Evolutionary conservation across 371 early-diverging fungal species (phyloP).

Genomic region (Dinochytrium kinnereticum): DNA sequence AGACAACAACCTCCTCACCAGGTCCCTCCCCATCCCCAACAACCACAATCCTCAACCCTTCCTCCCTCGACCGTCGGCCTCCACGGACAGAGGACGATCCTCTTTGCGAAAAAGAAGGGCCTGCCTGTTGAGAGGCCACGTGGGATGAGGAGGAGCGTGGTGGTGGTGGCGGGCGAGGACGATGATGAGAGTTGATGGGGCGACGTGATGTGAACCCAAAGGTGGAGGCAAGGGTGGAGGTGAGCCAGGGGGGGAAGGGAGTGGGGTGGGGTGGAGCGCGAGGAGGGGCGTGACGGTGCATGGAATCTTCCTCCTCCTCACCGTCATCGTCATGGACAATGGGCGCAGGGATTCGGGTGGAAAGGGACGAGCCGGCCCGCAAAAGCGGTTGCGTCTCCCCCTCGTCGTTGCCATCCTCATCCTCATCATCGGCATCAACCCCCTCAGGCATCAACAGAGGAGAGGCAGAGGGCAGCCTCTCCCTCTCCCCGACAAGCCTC

Average conservation of each 20-base stretch:
- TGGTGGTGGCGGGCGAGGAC: neutral
- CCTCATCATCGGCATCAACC: neutral
- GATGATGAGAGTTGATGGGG: neutral
- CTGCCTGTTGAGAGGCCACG: neutral
- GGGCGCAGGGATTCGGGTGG: neutral
- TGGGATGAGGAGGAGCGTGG: neutral
- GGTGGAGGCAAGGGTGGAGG: neutral
- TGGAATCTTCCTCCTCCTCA: constrained; percentile 2
- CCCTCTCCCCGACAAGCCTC: neutral
- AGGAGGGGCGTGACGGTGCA: neutral
- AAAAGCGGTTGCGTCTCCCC: neutral
- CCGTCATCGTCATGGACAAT: neutral
- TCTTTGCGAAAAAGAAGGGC: neutral
- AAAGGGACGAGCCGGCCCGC: neutral
- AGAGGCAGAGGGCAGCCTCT: neutral
- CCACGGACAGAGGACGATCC: neutral
- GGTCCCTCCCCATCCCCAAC: neutral
- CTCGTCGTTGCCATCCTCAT: neutral
- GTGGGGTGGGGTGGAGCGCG: neutral
- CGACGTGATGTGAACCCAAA: neutral
- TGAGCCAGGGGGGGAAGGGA: neutral
- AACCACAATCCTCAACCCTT: neutral
- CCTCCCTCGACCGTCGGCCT: neutral
- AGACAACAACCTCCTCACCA: neutral
- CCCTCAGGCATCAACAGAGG: neutral